Percentiles rank a stretch among this genome's conserved stretches.
Conservation (phyloP, 805 yeast species). For the Candida anglica region DNA sequence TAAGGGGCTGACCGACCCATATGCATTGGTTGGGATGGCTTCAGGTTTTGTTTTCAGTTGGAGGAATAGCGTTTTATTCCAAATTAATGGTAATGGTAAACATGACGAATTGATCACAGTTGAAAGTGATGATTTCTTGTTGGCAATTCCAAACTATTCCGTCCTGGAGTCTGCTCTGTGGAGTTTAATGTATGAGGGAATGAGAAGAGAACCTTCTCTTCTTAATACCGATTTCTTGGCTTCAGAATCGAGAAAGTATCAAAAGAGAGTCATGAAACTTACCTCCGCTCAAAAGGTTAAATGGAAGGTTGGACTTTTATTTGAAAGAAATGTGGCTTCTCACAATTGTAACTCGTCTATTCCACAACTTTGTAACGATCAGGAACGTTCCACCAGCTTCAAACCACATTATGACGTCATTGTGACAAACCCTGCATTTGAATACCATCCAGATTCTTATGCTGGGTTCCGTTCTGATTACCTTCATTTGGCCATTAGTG, state of each 20-base stretch:
- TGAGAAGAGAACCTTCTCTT: too few relatives aligned
- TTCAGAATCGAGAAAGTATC: constrained; percentile 26
- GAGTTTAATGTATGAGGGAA: constrained; percentile 27
- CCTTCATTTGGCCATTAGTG: constrained; percentile 52
- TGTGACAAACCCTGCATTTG: constrained; percentile 56
- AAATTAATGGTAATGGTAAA: constrained; percentile 47
- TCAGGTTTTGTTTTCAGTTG: constrained; percentile 66
- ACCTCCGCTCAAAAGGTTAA: constrained; percentile 55
- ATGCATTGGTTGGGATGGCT: constrained; percentile 50
- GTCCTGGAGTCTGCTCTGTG: constrained; percentile 29
- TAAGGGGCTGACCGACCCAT: constrained; percentile 59
- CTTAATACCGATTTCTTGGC: constrained; percentile 12
- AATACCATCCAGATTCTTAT: constrained; percentile 71
- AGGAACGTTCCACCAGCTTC: constrained; percentile 44
- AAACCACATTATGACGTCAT: constrained; percentile 62
- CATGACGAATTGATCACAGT: constrained; percentile 50
- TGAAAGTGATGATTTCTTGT: constrained; percentile 51
- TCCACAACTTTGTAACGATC: constrained; percentile 31
- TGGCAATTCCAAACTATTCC: constrained; percentile 53
- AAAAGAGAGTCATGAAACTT: constrained; percentile 50
- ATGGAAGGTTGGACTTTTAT: constrained; percentile 76
- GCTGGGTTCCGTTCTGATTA: constrained; percentile 76
- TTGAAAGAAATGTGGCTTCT: constrained; percentile 53
- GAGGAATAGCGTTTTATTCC: constrained; percentile 50
- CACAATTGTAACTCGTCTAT: too few relatives aligned